Conservation (phyloP, 2,329 filamentous ascomycete genomes). For the Colletotrichum sojae region DNA sequence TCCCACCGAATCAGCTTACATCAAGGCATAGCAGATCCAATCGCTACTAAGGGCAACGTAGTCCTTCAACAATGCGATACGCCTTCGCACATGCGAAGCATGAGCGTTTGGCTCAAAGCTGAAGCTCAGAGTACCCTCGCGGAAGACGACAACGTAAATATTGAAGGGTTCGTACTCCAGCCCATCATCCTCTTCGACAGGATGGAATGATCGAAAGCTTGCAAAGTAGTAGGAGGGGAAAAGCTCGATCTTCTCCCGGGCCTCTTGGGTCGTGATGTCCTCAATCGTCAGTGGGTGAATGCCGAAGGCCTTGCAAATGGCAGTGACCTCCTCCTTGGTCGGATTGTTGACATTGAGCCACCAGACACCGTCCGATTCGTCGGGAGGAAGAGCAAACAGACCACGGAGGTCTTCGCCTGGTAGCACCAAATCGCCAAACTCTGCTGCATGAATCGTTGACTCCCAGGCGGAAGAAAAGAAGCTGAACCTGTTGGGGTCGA, state of each 20-base stretch:
- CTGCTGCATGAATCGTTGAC: constrained; percentile 90
- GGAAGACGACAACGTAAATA: constrained; percentile 96
- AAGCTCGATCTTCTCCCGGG: constrained; percentile 97
- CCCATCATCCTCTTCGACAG: constrained; percentile 82
- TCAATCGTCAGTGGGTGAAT: constrained; percentile 96
- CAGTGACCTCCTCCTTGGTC: constrained; percentile 87
- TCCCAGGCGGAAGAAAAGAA: constrained; percentile 98
- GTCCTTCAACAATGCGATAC: constrained; percentile 93
- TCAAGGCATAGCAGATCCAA: constrained; percentile 99
- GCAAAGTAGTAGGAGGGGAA: constrained; percentile 99
- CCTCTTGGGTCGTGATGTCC: constrained; percentile 95
- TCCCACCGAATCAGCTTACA: constrained; percentile 69
- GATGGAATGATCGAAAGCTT: constrained; percentile 92
- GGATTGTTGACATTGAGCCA: constrained; percentile 97
- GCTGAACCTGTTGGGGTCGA: constrained; percentile 86
- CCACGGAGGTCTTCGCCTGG: constrained; percentile 92
- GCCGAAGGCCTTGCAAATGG: constrained; percentile 93
- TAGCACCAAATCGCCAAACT: constrained; percentile 88
- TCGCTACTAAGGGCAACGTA: constrained; percentile 95
- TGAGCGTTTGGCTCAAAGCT: constrained; percentile 92
- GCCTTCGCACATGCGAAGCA: constrained; percentile 88
- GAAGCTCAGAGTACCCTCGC: constrained; percentile 94
- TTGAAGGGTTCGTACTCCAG: constrained; percentile 95
- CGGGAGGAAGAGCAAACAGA: constrained; percentile 79
- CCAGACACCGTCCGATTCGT: constrained; percentile 87